Percentiles rank a stretch among this genome's conserved stretches.
Conservation (phyloP, 805 yeast species). For the Yarrowia sp. region DNA sequence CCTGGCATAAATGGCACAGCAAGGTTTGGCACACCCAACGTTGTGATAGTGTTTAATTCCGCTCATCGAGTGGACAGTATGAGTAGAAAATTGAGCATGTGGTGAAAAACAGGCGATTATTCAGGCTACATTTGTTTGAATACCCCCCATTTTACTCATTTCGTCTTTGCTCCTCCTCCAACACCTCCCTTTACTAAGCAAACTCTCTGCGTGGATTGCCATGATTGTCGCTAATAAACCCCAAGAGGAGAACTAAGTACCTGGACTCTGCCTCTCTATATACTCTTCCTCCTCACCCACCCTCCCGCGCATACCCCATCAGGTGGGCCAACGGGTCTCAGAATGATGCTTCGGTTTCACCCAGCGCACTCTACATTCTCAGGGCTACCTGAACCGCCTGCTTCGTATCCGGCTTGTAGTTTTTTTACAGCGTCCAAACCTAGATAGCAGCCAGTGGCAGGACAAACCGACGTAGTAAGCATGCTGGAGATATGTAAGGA, state of each 20-base stretch:
- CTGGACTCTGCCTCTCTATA: background rate
- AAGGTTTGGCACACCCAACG: background rate
- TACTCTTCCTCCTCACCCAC: background rate
- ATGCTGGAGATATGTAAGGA: background rate
- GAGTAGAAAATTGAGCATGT: too few species aligned
- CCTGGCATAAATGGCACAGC: background rate
- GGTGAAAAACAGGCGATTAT: background rate
- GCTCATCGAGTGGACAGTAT: too few species aligned
- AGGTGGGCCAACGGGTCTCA: background rate
- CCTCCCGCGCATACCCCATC: too few species aligned
- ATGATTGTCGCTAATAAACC: background rate
- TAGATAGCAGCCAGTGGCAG: slow-evolving; percentile 2
- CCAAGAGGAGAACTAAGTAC: background rate
- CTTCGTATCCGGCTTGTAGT: slow-evolving; percentile 15
- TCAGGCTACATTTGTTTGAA: too few species aligned
- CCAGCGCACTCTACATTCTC: background rate
- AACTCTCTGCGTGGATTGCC: slow-evolving; percentile 11
- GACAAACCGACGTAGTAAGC: background rate
- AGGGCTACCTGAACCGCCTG: background rate
- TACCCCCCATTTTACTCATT: background rate
- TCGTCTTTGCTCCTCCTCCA: too few species aligned
- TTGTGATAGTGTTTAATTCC: background rate
- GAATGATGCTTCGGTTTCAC: background rate
- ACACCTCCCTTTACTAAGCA: background rate
- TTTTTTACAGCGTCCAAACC: slow-evolving; percentile 1